Evolutionary conservation across 108 stramenopile genomes (phyloP).

Genomic region (Chaetoceros muelleri): DNA sequence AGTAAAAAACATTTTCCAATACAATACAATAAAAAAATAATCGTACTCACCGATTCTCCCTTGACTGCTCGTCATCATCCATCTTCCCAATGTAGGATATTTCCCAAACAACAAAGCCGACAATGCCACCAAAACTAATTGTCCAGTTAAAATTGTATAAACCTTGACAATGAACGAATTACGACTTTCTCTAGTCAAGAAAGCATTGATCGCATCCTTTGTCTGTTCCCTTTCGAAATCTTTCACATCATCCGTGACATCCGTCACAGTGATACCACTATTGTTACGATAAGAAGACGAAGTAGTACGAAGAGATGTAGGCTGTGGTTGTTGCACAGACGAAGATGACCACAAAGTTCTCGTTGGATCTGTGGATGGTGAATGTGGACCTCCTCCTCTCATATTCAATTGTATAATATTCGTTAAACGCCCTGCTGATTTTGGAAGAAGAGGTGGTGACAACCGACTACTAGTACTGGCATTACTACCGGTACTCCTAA

Average conservation of each 20-base stretch:
- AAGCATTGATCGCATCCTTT: slow-evolving; percentile 46
- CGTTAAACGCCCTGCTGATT: too few species aligned
- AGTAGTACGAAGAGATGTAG: too few species aligned
- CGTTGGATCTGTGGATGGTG: too few species aligned
- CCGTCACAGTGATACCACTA: not conserved
- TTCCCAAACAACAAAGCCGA: slow-evolving; percentile 47
- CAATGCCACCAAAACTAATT: slow-evolving; percentile 56
- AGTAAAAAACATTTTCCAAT: not conserved
- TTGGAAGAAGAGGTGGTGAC: too few species aligned
- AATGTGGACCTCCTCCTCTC: too few species aligned
- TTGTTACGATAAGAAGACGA: too few species aligned
- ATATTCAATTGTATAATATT: too few species aligned
- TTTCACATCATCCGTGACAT: not conserved
- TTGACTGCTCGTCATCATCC: slow-evolving; percentile 28
- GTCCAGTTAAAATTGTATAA: slow-evolving; percentile 62
- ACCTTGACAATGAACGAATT: slow-evolving; percentile 70
- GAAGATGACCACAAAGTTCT: too few species aligned
- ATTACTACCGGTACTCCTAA: too few species aligned
- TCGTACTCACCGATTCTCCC: slow-evolving; percentile 14
- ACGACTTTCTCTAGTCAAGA: slow-evolving; percentile 56
- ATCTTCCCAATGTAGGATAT: slow-evolving; percentile 24
- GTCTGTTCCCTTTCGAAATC: slow-evolving; percentile 5
- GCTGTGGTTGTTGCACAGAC: too few species aligned
- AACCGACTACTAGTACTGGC: too few species aligned
- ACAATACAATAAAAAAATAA: not conserved